Base-by-base conservation (phyloP, 768 basidiomycete species). In the Chlorophyllum brunneum region DNA sequence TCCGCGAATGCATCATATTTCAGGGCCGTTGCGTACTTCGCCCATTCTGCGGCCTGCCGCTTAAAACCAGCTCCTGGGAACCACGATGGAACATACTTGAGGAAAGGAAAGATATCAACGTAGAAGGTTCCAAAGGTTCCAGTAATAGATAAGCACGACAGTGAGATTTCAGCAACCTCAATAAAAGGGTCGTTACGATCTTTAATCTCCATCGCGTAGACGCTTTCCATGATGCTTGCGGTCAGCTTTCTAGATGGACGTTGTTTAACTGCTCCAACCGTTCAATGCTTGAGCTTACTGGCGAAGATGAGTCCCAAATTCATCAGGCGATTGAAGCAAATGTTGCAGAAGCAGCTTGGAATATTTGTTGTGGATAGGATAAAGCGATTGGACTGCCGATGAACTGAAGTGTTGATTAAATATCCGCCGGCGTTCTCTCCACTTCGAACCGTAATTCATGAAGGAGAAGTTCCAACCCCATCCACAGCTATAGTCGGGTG, bases 131-230 rank as follows among this genome's bases (percentile, higher is more conserved):
- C 56, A n/a, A 58, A 54, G 7, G 60, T 54, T 26, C 67, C 57
- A 7, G 59, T 56, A 51, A 65, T 62, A 3, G 63, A 54, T 23
- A 68, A 51, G 36, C 67, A 48, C 10, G 58, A 47, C 34, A 69
- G 48, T 39, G 62, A 61, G 44, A 65, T 61, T 46, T 63, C 63
- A 7, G 63, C 67, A 20, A 67, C 55, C 6, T 51, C 33, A 20
- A 68, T 58, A 40, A 65, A 66, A 22, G 58, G 51, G 52, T 68
- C 67, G 9, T 63, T 53, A 4, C 44, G 45, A 15, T 51, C 48
- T 20, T 60, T 52, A 8, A 62, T 60, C 29, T 67, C 44, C 51
- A 81, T 73, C 4, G 80, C 81, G 40, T 83, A 83, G 6, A 79
- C 65, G 36, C 77, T 72, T 40, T 48, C 36, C 36, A 48, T 38